These are phyloP conservation scores for Fonsecaea pedrosoi DNA, from an alignment of 2,329 filamentous ascomycete genomes.

Conservation along the genomic window DNA sequence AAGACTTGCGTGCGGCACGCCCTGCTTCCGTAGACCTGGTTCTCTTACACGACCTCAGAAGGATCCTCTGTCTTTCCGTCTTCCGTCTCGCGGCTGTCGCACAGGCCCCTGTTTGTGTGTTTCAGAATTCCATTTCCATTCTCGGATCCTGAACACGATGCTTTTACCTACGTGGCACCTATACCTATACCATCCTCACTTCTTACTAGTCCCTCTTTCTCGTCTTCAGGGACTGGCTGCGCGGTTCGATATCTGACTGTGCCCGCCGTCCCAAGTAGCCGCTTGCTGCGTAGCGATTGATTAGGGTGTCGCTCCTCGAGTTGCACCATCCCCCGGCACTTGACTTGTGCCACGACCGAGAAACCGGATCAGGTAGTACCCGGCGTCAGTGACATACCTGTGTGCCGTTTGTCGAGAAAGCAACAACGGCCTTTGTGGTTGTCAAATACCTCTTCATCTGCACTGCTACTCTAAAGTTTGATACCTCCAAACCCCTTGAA, in stretches of 20 bases:
- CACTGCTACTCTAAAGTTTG: neutral
- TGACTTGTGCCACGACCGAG: neutral
- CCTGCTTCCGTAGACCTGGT: neutral
- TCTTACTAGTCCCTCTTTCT: neutral
- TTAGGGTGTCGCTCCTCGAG: neutral
- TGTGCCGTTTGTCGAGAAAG: neutral
- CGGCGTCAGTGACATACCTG: neutral
- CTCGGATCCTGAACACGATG: neutral
- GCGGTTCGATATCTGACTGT: neutral
- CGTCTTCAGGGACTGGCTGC: neutral
- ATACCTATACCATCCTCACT: neutral
- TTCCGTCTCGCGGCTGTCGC: neutral
- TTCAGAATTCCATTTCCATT: neutral
- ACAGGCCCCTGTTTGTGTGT: constrained; percentile 6
- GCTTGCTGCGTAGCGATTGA: neutral
- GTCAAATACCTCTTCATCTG: neutral
- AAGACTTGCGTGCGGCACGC: neutral
- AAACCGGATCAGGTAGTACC: constrained; percentile 2
- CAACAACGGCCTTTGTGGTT: neutral
- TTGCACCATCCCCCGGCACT: constrained; percentile 3
- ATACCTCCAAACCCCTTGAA: neutral
- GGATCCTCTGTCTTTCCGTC: neutral
- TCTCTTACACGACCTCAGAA: neutral
- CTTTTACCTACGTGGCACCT: neutral
- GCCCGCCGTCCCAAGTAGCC: neutral